Percentiles rank a stretch among this genome's conserved stretches.
These are phyloP conservation scores for Solanum neorickii DNA, from an alignment of 257 asterid genomes.

Conservation along the genomic window DNA sequence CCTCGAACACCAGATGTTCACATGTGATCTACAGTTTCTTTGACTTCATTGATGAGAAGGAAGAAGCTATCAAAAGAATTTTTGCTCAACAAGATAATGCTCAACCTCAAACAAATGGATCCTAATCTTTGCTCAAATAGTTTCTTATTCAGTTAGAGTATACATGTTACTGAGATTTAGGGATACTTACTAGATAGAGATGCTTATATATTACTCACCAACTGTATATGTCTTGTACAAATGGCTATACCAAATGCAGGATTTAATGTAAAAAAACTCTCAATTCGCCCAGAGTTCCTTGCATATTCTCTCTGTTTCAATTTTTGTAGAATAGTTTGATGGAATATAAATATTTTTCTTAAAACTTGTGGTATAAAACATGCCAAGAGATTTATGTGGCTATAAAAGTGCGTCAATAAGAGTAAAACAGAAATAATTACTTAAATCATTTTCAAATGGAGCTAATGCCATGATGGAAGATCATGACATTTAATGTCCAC, in stretches of 20 bases:
- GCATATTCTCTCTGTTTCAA: background rate
- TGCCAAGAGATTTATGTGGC: background rate
- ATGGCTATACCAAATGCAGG: background rate
- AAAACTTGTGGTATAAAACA: background rate
- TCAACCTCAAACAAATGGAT: background rate
- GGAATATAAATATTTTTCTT: rapidly evolving
- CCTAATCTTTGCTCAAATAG: background rate
- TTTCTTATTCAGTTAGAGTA: background rate
- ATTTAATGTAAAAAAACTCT: background rate
- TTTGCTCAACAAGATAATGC: conserved; percentile 13
- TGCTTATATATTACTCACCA: background rate
- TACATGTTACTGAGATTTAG: background rate
- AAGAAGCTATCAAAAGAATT: conserved; percentile 24
- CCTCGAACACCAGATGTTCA: conserved; percentile 5
- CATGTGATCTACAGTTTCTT: conserved; percentile 13
- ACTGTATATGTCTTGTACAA: background rate
- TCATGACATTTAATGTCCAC: background rate
- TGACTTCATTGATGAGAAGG: conserved; percentile 31
- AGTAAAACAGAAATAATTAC: background rate
- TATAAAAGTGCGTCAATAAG: background rate
- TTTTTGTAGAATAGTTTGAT: background rate
- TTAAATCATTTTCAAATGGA: background rate
- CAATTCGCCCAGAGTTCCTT: background rate
- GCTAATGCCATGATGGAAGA: background rate
- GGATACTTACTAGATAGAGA: background rate